Percentiles rank a stretch among this genome's conserved stretches.
These are phyloP conservation scores for Keithomyces neogunnii DNA, from an alignment of 2,329 filamentous ascomycete genomes.

Conservation along the genomic window DNA sequence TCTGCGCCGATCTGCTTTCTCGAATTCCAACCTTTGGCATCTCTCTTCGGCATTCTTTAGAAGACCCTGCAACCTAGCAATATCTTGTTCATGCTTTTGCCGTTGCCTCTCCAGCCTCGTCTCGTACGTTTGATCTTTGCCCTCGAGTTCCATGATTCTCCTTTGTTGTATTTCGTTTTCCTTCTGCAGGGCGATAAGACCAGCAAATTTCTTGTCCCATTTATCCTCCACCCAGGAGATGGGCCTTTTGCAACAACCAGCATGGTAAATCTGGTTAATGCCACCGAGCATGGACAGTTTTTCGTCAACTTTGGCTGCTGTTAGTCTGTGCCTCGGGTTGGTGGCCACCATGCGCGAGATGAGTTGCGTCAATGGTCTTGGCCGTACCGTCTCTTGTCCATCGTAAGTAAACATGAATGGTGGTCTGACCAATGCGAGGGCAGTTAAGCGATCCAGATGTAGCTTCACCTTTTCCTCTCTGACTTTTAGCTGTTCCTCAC, in stretches of 20 bases:
- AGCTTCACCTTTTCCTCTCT: conserved; percentile 26
- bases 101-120: conserved; percentile 27
- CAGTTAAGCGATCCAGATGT: conserved; percentile 25
- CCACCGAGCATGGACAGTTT: conserved; percentile 37
- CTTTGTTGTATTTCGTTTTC: conserved; percentile 25
- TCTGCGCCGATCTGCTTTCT: conserved; percentile 12
- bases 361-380: conserved; percentile 30
- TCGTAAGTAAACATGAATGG: conserved; percentile 29
- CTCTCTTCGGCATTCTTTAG: conserved; percentile 26
- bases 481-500: conserved; percentile 22
- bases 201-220: conserved; percentile 26
- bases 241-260: conserved; percentile 33
- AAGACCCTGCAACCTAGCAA: conserved; percentile 23
- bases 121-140: conserved; percentile 31
- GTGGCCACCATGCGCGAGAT: conserved; percentile 26
- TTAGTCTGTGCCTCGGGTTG: conserved; percentile 22
- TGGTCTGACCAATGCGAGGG: conserved; percentile 23
- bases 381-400: conserved; percentile 28
- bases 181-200: conserved; percentile 18
- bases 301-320: conserved; percentile 28
- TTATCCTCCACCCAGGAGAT: conserved; percentile 26
- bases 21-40: conserved; percentile 21
- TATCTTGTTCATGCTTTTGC: conserved; percentile 22
- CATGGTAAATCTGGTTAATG: conserved; percentile 38
- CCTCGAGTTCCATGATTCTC: conserved; percentile 26